phyloP scores from a whole-genome alignment of 2,329 filamentous ascomycete genomes.

The Cryphonectria parasitica region DNA sequence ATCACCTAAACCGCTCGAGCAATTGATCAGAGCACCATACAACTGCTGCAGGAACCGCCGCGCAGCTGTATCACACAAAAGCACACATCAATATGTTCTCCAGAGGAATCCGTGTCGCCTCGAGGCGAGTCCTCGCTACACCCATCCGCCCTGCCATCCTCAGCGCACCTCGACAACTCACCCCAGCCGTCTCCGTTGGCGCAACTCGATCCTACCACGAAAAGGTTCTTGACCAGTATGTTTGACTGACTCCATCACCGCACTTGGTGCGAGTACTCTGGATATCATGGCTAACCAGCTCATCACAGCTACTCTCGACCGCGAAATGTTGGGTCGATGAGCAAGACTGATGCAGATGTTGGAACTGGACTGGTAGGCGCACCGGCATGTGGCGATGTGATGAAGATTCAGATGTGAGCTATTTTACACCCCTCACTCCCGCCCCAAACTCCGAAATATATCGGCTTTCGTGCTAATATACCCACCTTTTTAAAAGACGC shows the following conservation, averaged over 20 bases:
- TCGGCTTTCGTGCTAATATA: slow-evolving; percentile 47
- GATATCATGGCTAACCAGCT: slow-evolving; percentile 28
- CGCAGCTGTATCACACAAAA: slow-evolving; percentile 19
- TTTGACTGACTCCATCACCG: slow-evolving; percentile 34
- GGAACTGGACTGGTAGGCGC: slow-evolving; percentile 90
- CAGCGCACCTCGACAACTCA: slow-evolving; percentile 45
- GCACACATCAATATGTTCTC: slow-evolving; percentile 47
- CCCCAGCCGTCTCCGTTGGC: slow-evolving; percentile 45
- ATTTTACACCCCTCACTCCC: slow-evolving; percentile 60
- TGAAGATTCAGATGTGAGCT: slow-evolving; percentile 89
- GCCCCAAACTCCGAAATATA: slow-evolving; percentile 56
- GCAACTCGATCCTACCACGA: slow-evolving; percentile 55
- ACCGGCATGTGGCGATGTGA: slow-evolving; percentile 90
- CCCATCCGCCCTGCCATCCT: slow-evolving; percentile 45
- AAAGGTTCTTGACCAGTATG: slow-evolving; percentile 80
- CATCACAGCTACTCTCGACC: slow-evolving; percentile 54
- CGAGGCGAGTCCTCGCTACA: slow-evolving; percentile 48
- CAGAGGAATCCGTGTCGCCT: slow-evolving; percentile 48
- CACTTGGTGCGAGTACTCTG: slow-evolving; percentile 35
- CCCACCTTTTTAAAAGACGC: slow-evolving; percentile 64
- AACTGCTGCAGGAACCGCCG: not conserved
- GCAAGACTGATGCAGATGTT: slow-evolving; percentile 79
- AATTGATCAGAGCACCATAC: slow-evolving; percentile 5
- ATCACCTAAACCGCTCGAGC: not conserved
- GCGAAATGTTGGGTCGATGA: slow-evolving; percentile 60